A percentile compares a stretch with the other conserved stretches of the same genome.
These are phyloP conservation scores for Myxozyma sirexii DNA, from an alignment of 805 yeast genomes.

Conservation along the genomic window DNA sequence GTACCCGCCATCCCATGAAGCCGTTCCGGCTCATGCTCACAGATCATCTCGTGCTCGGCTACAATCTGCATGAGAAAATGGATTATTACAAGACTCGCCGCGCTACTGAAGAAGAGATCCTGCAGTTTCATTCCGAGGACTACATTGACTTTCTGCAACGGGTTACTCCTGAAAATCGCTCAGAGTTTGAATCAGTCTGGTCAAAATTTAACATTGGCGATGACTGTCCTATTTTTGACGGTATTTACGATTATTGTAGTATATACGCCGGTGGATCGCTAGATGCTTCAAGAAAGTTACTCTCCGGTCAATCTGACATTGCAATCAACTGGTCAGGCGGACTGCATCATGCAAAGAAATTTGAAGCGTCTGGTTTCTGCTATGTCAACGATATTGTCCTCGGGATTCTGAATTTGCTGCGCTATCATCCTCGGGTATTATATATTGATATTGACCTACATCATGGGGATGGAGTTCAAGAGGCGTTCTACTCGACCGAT, in stretches of 20 bases:
- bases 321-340: conserved; percentile 96
- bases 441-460: conserved; percentile 90
- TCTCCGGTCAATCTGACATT: conserved; percentile 81
- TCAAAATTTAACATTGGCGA: conserved; percentile 87
- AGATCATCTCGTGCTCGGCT: conserved; percentile 83
- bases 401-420: conserved; percentile 74
- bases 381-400: conserved; percentile 87
- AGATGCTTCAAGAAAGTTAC: conserved; percentile 85
- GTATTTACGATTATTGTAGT: conserved; percentile 72
- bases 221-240: conserved; percentile 85
- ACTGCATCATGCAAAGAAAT: conserved; percentile 87
- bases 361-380: conserved; percentile 89
- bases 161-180: conserved; percentile 28
- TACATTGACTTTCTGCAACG: conserved; percentile 73
- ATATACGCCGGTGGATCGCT: conserved; percentile 87
- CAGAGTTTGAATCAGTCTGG: conserved; percentile 41
- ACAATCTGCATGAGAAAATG: conserved; percentile 85
- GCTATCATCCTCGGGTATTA: conserved; percentile 82
- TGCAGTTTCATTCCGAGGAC: conserved; percentile 84
- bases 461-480: conserved; percentile 95
- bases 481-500: conserved; percentile 89
- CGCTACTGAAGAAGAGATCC: conserved; percentile 79
- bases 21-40: conserved; percentile 93
- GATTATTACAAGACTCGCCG: conserved; percentile 81
- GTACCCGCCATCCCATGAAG: conserved; percentile 97